These are phyloP conservation scores for Aspergillus latus DNA, from an alignment of 2,329 filamentous ascomycete genomes.

Conservation along the genomic window DNA sequence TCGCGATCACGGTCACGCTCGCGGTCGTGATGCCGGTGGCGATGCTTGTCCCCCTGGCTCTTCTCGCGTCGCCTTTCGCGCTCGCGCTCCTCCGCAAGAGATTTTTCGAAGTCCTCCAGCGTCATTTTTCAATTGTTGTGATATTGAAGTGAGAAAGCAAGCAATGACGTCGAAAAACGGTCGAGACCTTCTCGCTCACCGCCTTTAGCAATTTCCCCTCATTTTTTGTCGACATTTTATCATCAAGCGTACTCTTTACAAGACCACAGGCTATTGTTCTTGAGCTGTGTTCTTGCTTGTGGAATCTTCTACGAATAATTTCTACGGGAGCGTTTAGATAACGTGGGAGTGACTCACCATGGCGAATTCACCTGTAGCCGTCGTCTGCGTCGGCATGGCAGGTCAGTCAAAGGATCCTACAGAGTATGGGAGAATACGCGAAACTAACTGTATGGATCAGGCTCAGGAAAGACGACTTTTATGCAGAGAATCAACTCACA, in stretches of 20 bases:
- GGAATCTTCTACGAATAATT: background rate
- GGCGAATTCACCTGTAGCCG: conserved; percentile 64
- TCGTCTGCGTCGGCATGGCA: conserved; percentile 97
- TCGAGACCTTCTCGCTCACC: conserved; percentile 13
- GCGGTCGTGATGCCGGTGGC: conserved; percentile 33
- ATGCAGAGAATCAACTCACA: conserved; percentile 98
- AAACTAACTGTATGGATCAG: conserved; percentile 41
- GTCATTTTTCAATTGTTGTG: conserved; percentile 47
- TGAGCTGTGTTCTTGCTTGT: background rate
- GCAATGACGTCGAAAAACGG: conserved; percentile 22
- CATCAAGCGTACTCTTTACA: background rate
- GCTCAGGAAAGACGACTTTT: conserved; percentile 98
- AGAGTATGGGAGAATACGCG: background rate
- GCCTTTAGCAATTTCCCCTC: conserved; percentile 16
- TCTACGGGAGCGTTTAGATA: background rate
- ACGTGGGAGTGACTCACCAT: conserved; percentile 33
- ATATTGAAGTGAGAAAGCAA: conserved; percentile 13
- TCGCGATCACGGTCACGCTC: conserved; percentile 27
- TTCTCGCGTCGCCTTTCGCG: conserved; percentile 39
- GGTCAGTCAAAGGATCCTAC: conserved; percentile 51
- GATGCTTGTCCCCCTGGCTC: conserved; percentile 38
- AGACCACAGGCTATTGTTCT: background rate
- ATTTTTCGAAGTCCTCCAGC: conserved; percentile 74
- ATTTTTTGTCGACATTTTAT: conserved; percentile 14
- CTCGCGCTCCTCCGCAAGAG: conserved; percentile 62